Base-by-base conservation (phyloP, 2,329 filamentous ascomycete species). In the Aspergillus uvarum region DNA sequence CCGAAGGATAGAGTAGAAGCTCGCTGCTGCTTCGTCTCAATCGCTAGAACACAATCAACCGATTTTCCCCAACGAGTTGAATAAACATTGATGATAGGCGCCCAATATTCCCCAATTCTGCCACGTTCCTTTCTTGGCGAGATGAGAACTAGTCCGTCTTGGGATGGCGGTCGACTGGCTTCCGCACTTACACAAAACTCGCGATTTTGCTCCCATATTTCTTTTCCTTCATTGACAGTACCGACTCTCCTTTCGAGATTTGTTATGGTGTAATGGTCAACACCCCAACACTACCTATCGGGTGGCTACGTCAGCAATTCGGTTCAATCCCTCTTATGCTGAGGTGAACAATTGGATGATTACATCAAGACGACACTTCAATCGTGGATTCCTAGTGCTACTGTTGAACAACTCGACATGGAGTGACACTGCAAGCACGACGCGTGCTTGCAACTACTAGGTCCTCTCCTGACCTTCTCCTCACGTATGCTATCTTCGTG, bases 31-130 rank as follows among this genome's bases (percentile, higher is more conserved):
- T 8, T 44, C 38, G 38, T 2, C 38, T n/a, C 16, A 7, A 44
- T 8, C 38, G n/a, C 16, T 44, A 44, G 14, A 19, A 16, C n/a
- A 44, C 38, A 44, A 19, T 44, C n/a, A 51, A 44, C 8, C n/a
- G 16, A 19, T 16, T 51, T 29, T n/a, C 55, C 8, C 48, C 22
- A 51, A 24, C 35, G n/a, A 42, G 38, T 24, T n/a, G 24, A 48
- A 52, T 61, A 59, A 66, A 62, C 59, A 62, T 60, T 31, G 32
- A 47, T 44, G 29, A 54, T 47, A 59, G 32, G 32, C 59, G 51
- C 51, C 48, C 49, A 60, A 59, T 44, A 52, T 55, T 51, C 32
- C 49, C 42, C 42, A 51, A 65, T 70, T 71, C 68, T 71, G 68
- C 68, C 68, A 66, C 64, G 64, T 64, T 61, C 55, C 55, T 42